Evolutionary conservation across 208 protist species (phyloP).

Genomic region (Leishmania mexicana): DNA sequence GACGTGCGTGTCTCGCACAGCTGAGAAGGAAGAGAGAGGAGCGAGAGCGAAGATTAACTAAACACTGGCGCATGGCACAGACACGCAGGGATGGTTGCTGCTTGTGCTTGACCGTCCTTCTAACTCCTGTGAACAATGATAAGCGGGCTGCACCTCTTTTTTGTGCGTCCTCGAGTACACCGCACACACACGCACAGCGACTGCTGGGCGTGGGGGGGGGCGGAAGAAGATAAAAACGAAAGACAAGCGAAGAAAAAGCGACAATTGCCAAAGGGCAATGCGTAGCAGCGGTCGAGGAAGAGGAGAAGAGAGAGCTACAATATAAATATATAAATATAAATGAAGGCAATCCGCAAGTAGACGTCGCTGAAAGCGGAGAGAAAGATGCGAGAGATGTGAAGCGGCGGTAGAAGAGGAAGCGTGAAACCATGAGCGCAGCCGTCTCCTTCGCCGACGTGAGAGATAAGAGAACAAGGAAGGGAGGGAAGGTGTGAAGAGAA

Average conservation of each 20-base stretch:
- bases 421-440: too few species aligned
- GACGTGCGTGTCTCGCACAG: background rate
- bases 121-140: background rate
- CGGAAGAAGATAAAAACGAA: background rate
- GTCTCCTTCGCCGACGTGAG: background rate
- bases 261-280: background rate
- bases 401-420: too few species aligned
- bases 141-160: background rate
- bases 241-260: background rate
- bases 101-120: background rate
- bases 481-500: background rate
- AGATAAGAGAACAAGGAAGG: background rate
- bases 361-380: background rate
- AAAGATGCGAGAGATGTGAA: too few species aligned
- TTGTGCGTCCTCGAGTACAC: background rate
- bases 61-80: conserved; percentile 1
- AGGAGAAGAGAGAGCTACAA: background rate
- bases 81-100: background rate
- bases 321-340: background rate
- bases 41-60: background rate
- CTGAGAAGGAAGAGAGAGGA: background rate
- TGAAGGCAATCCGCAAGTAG: background rate
- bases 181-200: background rate
- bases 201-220: background rate
- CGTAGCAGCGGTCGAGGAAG: background rate